These are phyloP conservation scores for Parathielavia appendiculata DNA, from an alignment of 495 filamentous ascomycete species.

Conservation along the genomic window DNA sequence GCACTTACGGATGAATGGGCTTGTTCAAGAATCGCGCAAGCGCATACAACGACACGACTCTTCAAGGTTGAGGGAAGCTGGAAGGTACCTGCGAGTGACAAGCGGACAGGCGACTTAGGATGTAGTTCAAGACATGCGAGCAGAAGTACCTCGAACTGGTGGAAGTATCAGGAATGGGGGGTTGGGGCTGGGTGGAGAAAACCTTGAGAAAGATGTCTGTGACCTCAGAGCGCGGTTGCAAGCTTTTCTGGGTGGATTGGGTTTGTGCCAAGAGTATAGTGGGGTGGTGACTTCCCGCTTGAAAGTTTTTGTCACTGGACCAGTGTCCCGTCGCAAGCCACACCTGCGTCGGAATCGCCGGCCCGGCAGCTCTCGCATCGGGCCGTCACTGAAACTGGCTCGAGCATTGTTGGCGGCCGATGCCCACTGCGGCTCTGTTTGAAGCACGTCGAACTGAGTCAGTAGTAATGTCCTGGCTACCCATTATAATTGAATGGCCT, in stretches of 20 bases:
- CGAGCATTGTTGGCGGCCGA: too few species aligned
- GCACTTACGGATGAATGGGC: conserved; percentile 26
- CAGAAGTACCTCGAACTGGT: conserved; percentile 29
- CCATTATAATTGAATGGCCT: too few species aligned
- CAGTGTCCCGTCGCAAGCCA: neutral
- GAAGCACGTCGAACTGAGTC: too few species aligned
- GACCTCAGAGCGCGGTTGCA: conserved; percentile 14
- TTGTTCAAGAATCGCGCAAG: conserved; percentile 23
- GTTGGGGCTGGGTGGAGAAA: conserved; percentile 21
- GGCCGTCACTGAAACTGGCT: neutral
- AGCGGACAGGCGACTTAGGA: conserved; percentile 24
- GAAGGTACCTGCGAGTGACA: conserved; percentile 29
- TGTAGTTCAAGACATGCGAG: conserved; percentile 23
- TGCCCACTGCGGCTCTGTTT: too few species aligned
- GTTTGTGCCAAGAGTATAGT: conserved; percentile 22
- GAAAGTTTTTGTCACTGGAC: conserved; percentile 7
- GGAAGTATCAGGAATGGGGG: conserved; percentile 20
- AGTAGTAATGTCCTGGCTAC: too few species aligned
- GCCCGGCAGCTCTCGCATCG: neutral
- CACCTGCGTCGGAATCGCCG: too few species aligned
- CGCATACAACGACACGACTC: conserved; percentile 19
- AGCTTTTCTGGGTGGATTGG: conserved; percentile 21
- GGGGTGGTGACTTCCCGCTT: conserved; percentile 13
- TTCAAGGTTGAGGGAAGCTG: conserved; percentile 15
- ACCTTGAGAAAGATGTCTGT: conserved; percentile 20